A percentile compares a stretch with the other conserved stretches of the same genome.
Conservation (phyloP, 1,139 yeast genomes). For the Suhomyces yuchorum region DNA sequence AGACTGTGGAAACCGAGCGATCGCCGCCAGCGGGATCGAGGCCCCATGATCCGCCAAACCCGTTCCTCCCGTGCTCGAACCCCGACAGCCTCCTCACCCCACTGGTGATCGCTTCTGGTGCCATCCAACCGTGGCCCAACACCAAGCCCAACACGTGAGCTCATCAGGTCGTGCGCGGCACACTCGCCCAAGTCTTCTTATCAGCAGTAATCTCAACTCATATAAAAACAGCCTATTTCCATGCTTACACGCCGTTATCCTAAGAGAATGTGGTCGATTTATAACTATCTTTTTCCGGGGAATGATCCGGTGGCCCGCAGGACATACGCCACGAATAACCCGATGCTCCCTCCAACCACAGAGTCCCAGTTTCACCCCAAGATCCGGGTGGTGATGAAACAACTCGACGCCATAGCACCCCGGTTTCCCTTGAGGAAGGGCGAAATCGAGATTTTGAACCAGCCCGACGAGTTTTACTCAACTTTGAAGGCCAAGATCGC, state of each 20-base stretch:
- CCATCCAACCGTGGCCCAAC: not conserved
- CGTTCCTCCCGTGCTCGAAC: too few species aligned
- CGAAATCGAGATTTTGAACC: conserved; percentile 62
- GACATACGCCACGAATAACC: conserved; percentile 35
- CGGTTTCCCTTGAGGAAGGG: conserved; percentile 61
- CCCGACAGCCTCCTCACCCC: too few species aligned
- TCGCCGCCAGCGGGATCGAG: too few species aligned
- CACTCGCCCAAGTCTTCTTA: conserved; percentile 1
- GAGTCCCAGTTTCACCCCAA: conserved; percentile 49
- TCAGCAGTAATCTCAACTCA: not conserved
- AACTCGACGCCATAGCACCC: conserved; percentile 69
- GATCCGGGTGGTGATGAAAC: conserved; percentile 51
- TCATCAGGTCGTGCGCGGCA: conserved; percentile 1
- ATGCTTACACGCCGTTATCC: conserved; percentile 7
- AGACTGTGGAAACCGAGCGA: too few species aligned
- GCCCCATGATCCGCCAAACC: too few species aligned
- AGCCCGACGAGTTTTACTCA: conserved; percentile 71
- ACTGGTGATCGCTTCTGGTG: not conserved
- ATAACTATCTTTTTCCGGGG: conserved; percentile 11
- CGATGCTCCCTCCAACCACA: conserved; percentile 19
- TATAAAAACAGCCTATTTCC: conserved; percentile 5
- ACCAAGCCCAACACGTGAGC: conserved; percentile 1
- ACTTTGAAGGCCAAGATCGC: conserved; percentile 58
- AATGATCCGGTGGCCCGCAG: conserved; percentile 17
- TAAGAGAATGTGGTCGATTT: conserved; percentile 10